Evolutionary conservation across 768 basidiomycete genomes (phyloP), one percentile per base, ranked within the genome.

Genomic region (Xerocomus brunneocitrinus): DNA sequence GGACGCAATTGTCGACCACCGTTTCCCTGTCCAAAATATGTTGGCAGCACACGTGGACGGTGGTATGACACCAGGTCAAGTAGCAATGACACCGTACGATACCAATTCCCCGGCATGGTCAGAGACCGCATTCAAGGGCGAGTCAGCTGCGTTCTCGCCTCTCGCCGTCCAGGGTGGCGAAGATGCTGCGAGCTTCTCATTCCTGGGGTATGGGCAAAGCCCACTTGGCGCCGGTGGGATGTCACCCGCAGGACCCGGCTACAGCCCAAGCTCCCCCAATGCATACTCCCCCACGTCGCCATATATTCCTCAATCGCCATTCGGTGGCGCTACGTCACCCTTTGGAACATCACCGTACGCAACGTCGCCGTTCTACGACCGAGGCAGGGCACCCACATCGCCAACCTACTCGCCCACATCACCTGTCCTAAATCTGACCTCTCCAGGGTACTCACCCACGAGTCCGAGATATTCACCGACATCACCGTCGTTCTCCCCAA

Each of bases 41-140:
- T 74, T 93, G 47, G 80, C 85, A 7, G 83, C 86, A 3, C 87
- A 86, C 52, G 79, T 81, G 3, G 92, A 94, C 46, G 90, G 89
- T 25, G 91, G 87, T 22, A 94, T 94, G 83, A 93, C 91, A 1
- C 91, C 91, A 2, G 90, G 89, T 22, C 88, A 90, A 64, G 90
- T 91, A 6, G 91, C 88, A 8, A 92, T 93, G 89, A 99, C 97
- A 1, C 97, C 97, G 4, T 98, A 98, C 68, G 94, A 95, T 68
- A 88, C 83, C 50, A 90, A 91, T 63, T 89, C 91, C 16, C 93
- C 92, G 5, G 81, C 85, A 61, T 91, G 87, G 85, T 80, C 85
- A 49, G 87, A 90, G 51, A 79, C 76, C 0, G 74, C 77, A 32
- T 90, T 89, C 75, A 86, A 85, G 63, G 91, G 90, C 49, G 91